Percentiles rank a stretch among this genome's conserved stretches.
Conservation (phyloP, 2,329 filamentous ascomycete species). For the Ceratocystis papillata region DNA sequence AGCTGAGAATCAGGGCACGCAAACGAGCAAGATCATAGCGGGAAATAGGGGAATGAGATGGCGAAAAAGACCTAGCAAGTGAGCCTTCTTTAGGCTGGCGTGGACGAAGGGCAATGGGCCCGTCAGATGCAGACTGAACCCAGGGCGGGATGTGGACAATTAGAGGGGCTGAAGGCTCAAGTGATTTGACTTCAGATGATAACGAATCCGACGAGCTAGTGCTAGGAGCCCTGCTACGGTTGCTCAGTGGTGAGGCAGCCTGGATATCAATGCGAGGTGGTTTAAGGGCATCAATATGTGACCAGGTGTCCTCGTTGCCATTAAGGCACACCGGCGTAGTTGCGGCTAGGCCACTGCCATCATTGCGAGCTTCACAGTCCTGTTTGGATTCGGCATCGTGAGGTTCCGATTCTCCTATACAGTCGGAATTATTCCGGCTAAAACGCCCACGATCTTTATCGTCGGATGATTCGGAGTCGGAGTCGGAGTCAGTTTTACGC, state of each 20-base stretch:
- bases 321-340: conserved; percentile 29
- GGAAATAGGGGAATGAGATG: conserved; percentile 36
- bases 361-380: background rate
- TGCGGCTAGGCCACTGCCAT: background rate
- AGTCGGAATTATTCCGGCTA: conserved; percentile 14
- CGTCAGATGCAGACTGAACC: conserved; percentile 23
- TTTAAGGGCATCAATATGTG: conserved; percentile 40
- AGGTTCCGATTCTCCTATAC: background rate
- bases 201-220: conserved; percentile 27
- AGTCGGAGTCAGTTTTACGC: conserved; percentile 38
- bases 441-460: conserved; percentile 23
- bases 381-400: background rate
- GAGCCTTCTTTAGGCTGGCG: conserved; percentile 13
- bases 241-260: conserved; percentile 32
- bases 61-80: background rate
- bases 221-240: conserved; percentile 8
- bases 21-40: conserved; percentile 72
- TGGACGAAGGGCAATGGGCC: conserved; percentile 25
- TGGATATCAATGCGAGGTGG: conserved; percentile 41
- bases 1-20: conserved; percentile 63
- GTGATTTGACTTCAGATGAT: conserved; percentile 34
- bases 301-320: conserved; percentile 33
- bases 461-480: conserved; percentile 23
- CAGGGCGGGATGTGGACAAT: conserved; percentile 14
- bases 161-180: background rate